Base-by-base conservation (phyloP, 768 basidiomycete species). In the Pleurotus ostreatus region DNA sequence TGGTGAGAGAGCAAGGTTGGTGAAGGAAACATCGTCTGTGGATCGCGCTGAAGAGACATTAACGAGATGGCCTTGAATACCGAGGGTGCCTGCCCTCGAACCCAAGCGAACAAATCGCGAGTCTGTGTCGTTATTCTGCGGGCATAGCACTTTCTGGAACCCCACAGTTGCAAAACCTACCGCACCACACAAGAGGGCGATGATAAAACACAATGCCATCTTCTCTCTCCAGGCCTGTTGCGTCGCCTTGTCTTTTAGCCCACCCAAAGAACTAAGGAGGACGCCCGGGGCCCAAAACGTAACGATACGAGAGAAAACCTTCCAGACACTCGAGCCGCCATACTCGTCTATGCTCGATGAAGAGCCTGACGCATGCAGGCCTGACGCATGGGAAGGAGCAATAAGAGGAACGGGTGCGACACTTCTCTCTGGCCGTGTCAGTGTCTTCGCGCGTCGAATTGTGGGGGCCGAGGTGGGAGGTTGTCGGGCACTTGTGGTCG, bases 211-310 rank as follows among this genome's bases (percentile, higher is more conserved):
- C 3, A 99, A 77, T 5, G 94, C 84, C 57, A 96, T 86, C 78
- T 98, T 99, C 72, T 99, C 97, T 66, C 95, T 84, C 97, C 97
- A 99, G 1, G 97, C 97, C 69, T 97, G 92, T 59, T 85, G 77
- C 53, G 82, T 78, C 38, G 82, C 77, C 63, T 81, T 80, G 70
- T 95, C 93, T 66, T 82, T 88, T 68, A 98, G 78, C 45, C 93
- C 91, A 56, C 89, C 90, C 9, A 93, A 40, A 2, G 85, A 82
- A 20, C 80, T 71, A 56, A 98, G 81, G 20, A 93, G 70, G 64
- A 88, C 79, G 46, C 82, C 78, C 22, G 95, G 94, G 1, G 92
- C 95, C 94, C 94, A 98, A 68, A 89, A 94, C 5, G 95, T 94
- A 68, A 89, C 78, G 44, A 90, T 66, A 61, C 80, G 79, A 48